Base-by-base conservation (phyloP, 306 rosid genomes). In the Begonia peltatifolia region DNA sequence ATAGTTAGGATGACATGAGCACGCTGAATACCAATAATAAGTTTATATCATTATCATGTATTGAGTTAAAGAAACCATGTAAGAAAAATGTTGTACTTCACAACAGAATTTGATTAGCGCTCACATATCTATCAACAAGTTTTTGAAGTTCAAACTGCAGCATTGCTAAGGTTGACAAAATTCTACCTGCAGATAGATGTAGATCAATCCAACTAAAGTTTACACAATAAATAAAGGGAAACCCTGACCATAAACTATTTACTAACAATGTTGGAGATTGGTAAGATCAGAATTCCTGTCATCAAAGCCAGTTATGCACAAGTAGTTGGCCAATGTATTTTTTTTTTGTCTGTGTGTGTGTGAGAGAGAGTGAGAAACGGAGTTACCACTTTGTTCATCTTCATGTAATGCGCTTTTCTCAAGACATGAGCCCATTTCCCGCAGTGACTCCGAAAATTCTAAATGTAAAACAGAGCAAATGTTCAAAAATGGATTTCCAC, bases 391-490 rank as follows among this genome's bases (percentile, higher is more conserved):
- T 59, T 76, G 79, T 64, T 66, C 76, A 62, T 74, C 76, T 47
- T 83, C 77, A 55, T 76, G 63, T 54, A 74, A 52, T 50, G 77
- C 22, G 30, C 79, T 71, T 72, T 83, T 79, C 70, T 79, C 84
- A 58, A 87, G 69, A 80, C 93, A 83, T 56, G 70, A 30, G 47
- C 96, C 96, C 96, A 87, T 80, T 76, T 87, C 94, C 63, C 56
- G 74, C 68, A 87, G 66, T 6, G 96, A 87, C 78, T 87, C 87
- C 0, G 96, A 80, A 71, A 87, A 87, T 61, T 87, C 96, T 87
- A 87, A 75, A 70, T 58, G 10, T 15, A 10, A 9, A 50, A 66
- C 50, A 4, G 10, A 16, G 16, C 42, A 57, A 63, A 30, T 25
- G 35, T 6, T 46, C n/a, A 11, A 46, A 47, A 15, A 47, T 47